Evolutionary conservation across 2,329 filamentous ascomycete genomes (phyloP), one percentile per base, ranked within the genome.

Genomic region (Chaetomium strumarium): DNA sequence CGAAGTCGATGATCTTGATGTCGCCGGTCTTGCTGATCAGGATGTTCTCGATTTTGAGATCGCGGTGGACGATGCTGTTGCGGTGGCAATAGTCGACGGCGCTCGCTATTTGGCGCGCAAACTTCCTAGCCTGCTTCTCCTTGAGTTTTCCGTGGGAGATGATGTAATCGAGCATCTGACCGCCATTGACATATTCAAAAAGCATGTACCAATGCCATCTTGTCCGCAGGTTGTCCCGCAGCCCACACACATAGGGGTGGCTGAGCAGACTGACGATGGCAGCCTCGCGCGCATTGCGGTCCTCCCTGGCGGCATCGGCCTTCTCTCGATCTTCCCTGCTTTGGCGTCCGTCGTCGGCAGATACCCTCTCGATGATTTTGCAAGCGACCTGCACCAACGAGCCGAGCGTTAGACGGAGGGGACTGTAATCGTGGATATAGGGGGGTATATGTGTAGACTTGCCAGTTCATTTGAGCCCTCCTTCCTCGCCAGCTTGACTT

Each of bases 201-300:
- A 99, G 83, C 93, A 99, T 99, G 72, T 99, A 99, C 93, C 93
- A 99, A 71, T 99, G 93, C 68, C 96, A 93, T 65, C 93, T 92
- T 46, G 93, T 97, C 53, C 91, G 86, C 52, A 97, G 87, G 24
- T 96, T 90, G 72, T 99, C 93, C 60, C 90, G 84, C 79, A 99
- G 88, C 54, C 88, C 90, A 68, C 93, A 97, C 53, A 99, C 95
- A 66, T 96, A 95, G 13, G 92, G 93, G 65, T 97, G 93, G 65
- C 90, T 90, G 52, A 96, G 80, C 44, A 99, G 82, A 24, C 89
- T 95, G 58, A 96, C 92, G 65, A 99, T 97, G 61, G 93, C 93
- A 39, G 93, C 92, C 70, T 99, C 93, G 65, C 93, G 83, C 38
- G 92, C 90, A 13, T 93, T 97, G 53, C 93, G 83, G 61, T 97